Conservation (phyloP, 2,329 filamentous ascomycete species). For the Plenodomus lindquistii region DNA sequence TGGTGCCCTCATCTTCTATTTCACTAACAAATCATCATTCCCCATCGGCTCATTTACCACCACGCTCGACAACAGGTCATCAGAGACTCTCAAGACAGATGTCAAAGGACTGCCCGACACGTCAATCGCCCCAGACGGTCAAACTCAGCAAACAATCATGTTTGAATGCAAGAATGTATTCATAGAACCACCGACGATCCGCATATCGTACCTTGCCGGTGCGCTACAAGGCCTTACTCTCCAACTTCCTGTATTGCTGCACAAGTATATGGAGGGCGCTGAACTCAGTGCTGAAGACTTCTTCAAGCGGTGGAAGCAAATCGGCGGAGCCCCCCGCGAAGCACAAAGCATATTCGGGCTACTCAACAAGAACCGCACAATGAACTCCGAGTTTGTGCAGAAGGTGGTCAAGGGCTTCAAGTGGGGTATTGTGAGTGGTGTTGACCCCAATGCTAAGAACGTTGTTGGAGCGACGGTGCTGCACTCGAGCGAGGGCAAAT, state of each 20-base stretch:
- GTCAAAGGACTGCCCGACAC: slow-evolving; percentile 88
- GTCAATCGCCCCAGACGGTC: slow-evolving; percentile 71
- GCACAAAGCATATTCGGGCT: slow-evolving; percentile 84
- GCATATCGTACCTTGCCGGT: slow-evolving; percentile 91
- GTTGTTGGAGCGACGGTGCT: slow-evolving; percentile 88
- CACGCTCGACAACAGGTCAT: slow-evolving; percentile 74
- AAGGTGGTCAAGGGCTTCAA: slow-evolving; percentile 80
- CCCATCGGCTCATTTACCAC: slow-evolving; percentile 91
- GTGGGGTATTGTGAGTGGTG: slow-evolving; percentile 81
- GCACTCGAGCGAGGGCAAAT: slow-evolving; percentile 85
- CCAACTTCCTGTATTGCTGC: slow-evolving; percentile 82
- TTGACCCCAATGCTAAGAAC: slow-evolving; percentile 93
- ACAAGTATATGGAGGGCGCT: slow-evolving; percentile 96
- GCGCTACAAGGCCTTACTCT: slow-evolving; percentile 90
- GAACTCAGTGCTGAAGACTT: slow-evolving; percentile 89
- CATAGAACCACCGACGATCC: slow-evolving; percentile 81
- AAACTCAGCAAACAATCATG: slow-evolving; percentile 92
- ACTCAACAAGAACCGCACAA: slow-evolving; percentile 61
- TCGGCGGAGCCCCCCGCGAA: slow-evolving; percentile 84
- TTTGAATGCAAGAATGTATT: slow-evolving; percentile 87
- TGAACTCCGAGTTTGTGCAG: slow-evolving; percentile 72
- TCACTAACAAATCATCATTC: slow-evolving; percentile 88
- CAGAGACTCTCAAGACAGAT: slow-evolving; percentile 77
- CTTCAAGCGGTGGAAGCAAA: slow-evolving; percentile 99
- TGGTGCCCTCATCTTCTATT: slow-evolving; percentile 93